Evolutionary conservation across 495 filamentous ascomycete genomes (phyloP), one percentile per base, ranked within the genome.

Genomic region (Clavariopsis aquatica): DNA sequence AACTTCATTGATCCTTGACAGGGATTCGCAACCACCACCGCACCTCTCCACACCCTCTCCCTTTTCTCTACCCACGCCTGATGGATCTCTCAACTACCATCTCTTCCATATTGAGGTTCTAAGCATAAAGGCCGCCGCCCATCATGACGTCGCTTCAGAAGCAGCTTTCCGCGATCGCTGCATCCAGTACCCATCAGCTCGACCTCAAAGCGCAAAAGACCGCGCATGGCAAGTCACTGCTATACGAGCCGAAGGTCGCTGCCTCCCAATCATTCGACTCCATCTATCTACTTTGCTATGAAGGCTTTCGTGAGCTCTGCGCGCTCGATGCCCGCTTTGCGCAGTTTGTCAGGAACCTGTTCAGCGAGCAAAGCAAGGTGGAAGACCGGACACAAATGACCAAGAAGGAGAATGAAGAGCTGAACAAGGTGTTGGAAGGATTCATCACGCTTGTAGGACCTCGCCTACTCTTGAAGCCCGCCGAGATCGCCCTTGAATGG

Each of bases 401-500:
- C 1, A 81, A 79, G 17, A 76, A 81, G 17, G 89, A 98, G 69
- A 97, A 96, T 71, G 78, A 84, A 65, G 87, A 89, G 47, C 81
- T 99, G 31, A 86, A 96, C 76, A 76, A 77, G 45, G 90, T 84
- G 38, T 73, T 98, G 53, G 87, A 94, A 65, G 82, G 83, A 4
- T 98, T 98, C 70, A 79, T 99, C 49, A 86, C 85, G 26, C 78
- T 96, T 8, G 84, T 90, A 13, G 85, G 89, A 23, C 83, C 84
- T n/a, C 82, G 87, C 49, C 66, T 99, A 38, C 81, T 91, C 27
- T 78, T 99, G 45, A 91, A 85, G 73, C 92, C 93, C 17, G 91
- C 90, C 1, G 82, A 94, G 15, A 96, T 93, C 69, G 90, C 92
- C 4, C 80, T 97, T 31, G 95, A 99, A 78, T 99, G 94, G 94